Conservation (phyloP, 345 rosid species). For the Balakata baccata region DNA sequence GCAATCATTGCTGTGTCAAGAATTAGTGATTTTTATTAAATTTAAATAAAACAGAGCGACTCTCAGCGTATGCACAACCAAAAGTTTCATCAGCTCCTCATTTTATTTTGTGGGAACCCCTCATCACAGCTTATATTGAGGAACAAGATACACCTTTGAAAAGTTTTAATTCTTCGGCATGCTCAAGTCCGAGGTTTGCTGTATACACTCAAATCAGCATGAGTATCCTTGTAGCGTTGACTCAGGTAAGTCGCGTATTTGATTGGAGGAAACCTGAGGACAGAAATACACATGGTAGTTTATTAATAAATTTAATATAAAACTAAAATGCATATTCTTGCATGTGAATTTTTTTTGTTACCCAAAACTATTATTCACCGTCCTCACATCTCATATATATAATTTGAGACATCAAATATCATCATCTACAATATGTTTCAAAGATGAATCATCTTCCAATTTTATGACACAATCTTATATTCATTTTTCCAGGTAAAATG, state of each 20-base stretch:
- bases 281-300: background rate
- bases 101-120: too few species aligned
- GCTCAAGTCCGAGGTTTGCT: constrained; percentile 30
- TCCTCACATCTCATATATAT: too few species aligned
- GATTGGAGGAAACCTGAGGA: constrained; percentile 48
- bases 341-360: too few species aligned
- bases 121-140: background rate
- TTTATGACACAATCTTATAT: too few species aligned
- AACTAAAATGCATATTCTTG: background rate
- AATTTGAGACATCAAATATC: too few species aligned
- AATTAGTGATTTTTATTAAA: background rate
- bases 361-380: too few species aligned
- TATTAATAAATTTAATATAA: background rate
- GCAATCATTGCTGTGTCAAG: too few species aligned
- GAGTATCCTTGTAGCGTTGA: constrained; percentile 70
- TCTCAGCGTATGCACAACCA: background rate
- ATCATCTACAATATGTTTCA: background rate
- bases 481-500: background rate
- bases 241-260: constrained; percentile 56
- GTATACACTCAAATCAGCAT: constrained; percentile 54
- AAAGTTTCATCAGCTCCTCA: background rate
- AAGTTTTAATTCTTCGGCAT: background rate
- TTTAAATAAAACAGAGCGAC: background rate
- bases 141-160: background rate
- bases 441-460: background rate